Evolutionary conservation across 805 yeast species (phyloP), one percentile per base, ranked within the genome.

Genomic region (Teunomyces pallodes): DNA sequence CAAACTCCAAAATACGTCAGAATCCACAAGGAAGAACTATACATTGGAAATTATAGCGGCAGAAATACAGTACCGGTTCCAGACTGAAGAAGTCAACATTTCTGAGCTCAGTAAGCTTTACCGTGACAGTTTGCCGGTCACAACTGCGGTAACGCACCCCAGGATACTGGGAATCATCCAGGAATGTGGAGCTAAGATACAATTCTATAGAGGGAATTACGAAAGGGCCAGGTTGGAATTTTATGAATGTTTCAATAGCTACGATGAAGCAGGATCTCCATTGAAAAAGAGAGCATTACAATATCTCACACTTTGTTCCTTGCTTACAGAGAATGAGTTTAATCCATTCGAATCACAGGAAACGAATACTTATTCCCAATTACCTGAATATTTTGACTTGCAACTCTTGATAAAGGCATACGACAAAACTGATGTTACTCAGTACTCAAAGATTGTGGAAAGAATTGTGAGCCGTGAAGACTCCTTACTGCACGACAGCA

Each of bases 331-430:
- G 46, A 81, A 77, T 39, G 84, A 80, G 52, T 79, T 86, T 46
- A 82, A 84, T 56, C 88, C 89, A 1, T 85, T 86, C 56, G 86
- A 83, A 52, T 80, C 88, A 0, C 87, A 82, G 57, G 92, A 86
- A 61, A 83, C 87, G 1, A 77, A 76, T 55, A 79, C 83, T 5
- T 82, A 79, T 58, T 52, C 66, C 42, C 48, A 61, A 54, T 50
- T 70, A 39, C 59, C 56, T 7, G 73, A 68, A 45, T 69, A 59
- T 42, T 45, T 58, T 28, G 59, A 60, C 36, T 57, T 73, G 32
- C 54, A 69, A 3, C 36, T 42, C 6, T 51, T 72, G 31, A 63
- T 67, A 5, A 59, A 64, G 27, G 60, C 64, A 5, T 70, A 68
- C 46, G 69, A 69, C 45, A 62, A 60, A 9, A 52, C 62, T 10